Conservation (phyloP, 2,329 filamentous ascomycete species). For the Colletotrichum orchidophilum region DNA sequence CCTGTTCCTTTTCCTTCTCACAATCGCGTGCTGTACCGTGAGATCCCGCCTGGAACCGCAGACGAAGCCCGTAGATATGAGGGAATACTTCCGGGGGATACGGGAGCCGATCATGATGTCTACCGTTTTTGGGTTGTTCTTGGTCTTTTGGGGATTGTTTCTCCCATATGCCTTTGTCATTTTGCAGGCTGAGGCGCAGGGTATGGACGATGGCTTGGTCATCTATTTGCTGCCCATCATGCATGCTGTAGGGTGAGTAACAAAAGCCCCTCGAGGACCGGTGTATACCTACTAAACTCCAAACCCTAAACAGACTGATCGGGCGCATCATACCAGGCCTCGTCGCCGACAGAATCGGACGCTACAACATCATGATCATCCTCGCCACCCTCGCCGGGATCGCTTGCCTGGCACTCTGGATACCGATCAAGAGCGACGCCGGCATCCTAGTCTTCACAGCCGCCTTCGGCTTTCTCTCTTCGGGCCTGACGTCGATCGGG, state of each 20-base stretch:
- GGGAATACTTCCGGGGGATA: constrained; percentile 57
- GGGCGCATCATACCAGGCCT: constrained; percentile 63
- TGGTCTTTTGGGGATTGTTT: constrained; percentile 65
- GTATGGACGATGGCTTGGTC: constrained; percentile 51
- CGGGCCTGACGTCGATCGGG: constrained; percentile 70
- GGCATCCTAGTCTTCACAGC: constrained; percentile 70
- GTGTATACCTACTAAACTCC: background rate
- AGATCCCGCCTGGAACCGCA: constrained; percentile 55
- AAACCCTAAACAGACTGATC: constrained; percentile 51
- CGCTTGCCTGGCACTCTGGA: constrained; percentile 58
- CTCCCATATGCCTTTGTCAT: constrained; percentile 63
- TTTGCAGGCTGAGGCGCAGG: constrained; percentile 56
- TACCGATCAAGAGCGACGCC: constrained; percentile 58
- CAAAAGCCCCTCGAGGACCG: background rate
- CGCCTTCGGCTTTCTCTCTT: constrained; percentile 76
- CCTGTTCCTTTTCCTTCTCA: constrained; percentile 51
- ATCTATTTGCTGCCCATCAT: constrained; percentile 65
- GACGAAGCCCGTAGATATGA: constrained; percentile 53
- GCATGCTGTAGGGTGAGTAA: constrained; percentile 57
- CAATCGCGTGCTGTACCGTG: constrained; percentile 48
- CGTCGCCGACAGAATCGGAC: constrained; percentile 54
- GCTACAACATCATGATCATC: constrained; percentile 59
- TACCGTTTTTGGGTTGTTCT: constrained; percentile 56
- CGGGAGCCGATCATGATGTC: constrained; percentile 55
- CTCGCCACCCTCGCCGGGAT: constrained; percentile 59